These are phyloP conservation scores for Puccinia sorghi DNA, from an alignment of 1,284 basidiomycete genomes.

Conservation along the genomic window DNA sequence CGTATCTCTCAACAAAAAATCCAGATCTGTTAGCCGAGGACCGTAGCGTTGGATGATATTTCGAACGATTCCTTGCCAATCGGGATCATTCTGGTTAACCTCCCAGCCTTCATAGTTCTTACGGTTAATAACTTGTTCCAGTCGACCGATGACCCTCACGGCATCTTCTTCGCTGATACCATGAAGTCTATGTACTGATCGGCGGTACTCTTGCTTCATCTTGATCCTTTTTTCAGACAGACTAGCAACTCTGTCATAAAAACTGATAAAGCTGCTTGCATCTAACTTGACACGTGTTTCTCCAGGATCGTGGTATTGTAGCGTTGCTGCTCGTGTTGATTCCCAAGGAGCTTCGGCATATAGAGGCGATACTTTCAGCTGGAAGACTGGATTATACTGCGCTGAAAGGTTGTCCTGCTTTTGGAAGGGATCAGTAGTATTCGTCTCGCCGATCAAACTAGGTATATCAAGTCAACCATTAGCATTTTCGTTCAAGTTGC, in stretches of 20 bases:
- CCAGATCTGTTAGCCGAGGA: constrained; percentile 6
- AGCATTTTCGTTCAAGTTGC: neutral
- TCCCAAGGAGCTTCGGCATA: constrained; percentile 53
- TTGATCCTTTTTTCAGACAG: constrained; percentile 1
- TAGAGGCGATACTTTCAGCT: constrained; percentile 1
- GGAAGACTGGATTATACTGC: neutral
- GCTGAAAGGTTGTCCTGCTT: neutral
- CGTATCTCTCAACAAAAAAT: neutral
- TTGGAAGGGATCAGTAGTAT: constrained; percentile 39
- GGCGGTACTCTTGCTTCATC: neutral
- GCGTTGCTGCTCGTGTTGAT: constrained; percentile 59
- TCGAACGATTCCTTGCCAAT: constrained; percentile 23
- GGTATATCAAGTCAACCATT: neutral
- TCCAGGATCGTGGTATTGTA: constrained; percentile 61
- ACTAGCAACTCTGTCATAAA: constrained; percentile 61
- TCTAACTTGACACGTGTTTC: constrained; percentile 62
- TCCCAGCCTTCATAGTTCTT: constrained; percentile 32
- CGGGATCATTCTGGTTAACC: neutral
- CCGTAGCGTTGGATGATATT: constrained; percentile 1
- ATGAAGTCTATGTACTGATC: constrained; percentile 23
- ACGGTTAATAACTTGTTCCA: constrained; percentile 8
- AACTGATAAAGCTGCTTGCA: constrained; percentile 60
- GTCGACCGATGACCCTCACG: neutral
- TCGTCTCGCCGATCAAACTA: constrained; percentile 11
- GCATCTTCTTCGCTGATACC: constrained; percentile 31